These are phyloP conservation scores for Quercus rubra DNA, from an alignment of 306 rosid genomes.

Conservation along the genomic window DNA sequence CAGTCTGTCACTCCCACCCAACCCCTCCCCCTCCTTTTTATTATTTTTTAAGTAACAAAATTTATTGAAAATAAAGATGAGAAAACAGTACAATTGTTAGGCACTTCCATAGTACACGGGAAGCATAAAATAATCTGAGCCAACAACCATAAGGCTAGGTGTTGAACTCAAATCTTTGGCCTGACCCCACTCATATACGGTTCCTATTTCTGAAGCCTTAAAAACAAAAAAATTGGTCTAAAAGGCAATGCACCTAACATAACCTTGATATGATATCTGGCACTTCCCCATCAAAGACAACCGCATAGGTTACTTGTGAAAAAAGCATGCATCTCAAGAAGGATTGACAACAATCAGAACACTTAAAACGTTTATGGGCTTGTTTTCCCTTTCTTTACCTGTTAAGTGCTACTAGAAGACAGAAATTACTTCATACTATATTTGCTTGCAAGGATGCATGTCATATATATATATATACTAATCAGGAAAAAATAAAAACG, in stretches of 20 bases:
- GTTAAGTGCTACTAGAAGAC: neutral
- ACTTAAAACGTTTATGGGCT: neutral
- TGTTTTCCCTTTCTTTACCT: neutral
- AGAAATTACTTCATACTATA: neutral
- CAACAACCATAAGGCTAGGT: no score
- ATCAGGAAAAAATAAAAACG: no score
- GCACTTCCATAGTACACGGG: no score
- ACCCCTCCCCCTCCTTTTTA: rapidly evolving
- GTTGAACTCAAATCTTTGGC: no score
- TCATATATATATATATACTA: neutral
- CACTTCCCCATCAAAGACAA: neutral
- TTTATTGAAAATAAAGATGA: no score
- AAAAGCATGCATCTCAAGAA: neutral
- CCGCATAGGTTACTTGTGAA: neutral
- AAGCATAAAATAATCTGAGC: no score
- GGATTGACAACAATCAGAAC: neutral
- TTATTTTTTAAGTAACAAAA: no score
- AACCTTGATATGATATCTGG: neutral
- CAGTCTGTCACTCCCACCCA: neutral
- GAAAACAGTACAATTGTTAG: no score
- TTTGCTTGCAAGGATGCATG: neutral
- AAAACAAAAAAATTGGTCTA: neutral
- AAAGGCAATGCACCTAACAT: neutral
- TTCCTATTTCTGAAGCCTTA: neutral
- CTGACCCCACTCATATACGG: no score